Conservation (phyloP, 169 alveolate genomes). For the Eimeria falciformis region DNA sequence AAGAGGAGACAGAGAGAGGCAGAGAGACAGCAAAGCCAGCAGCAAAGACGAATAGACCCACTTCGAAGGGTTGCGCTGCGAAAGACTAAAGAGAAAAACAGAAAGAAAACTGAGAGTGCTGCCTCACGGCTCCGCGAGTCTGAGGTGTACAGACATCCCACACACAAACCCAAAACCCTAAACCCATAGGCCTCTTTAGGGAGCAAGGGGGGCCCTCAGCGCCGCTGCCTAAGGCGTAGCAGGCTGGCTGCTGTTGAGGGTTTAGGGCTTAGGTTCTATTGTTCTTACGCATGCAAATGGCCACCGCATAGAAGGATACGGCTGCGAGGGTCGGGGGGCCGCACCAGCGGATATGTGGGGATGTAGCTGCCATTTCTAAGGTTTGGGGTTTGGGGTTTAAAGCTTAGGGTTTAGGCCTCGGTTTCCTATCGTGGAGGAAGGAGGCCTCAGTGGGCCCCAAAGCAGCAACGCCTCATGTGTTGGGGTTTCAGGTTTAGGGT, state of each 20-base stretch:
- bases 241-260: background rate
- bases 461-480: background rate
- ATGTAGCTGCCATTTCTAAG: background rate
- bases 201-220: too few relatives aligned
- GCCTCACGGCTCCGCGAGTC: background rate
- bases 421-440: background rate
- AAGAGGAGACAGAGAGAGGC: background rate
- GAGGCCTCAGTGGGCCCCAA: background rate
- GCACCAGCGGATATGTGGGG: slow-evolving; percentile 18
- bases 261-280: background rate
- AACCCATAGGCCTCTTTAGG: too few relatives aligned
- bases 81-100: background rate
- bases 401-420: background rate
- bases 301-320: background rate
- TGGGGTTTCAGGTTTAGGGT: background rate
- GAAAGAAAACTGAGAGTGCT: background rate
- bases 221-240: background rate
- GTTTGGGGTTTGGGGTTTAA: background rate
- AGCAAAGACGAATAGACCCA: background rate
- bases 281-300: background rate
- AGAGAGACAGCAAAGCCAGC: background rate
- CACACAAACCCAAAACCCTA: background rate
- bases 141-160: background rate
- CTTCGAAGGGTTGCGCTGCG: background rate
- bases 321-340: background rate